A percentile compares a stretch with the other conserved stretches of the same genome.
These are phyloP conservation scores for Salix arbutifolia DNA, from an alignment of 345 rosid genomes.

Conservation along the genomic window DNA sequence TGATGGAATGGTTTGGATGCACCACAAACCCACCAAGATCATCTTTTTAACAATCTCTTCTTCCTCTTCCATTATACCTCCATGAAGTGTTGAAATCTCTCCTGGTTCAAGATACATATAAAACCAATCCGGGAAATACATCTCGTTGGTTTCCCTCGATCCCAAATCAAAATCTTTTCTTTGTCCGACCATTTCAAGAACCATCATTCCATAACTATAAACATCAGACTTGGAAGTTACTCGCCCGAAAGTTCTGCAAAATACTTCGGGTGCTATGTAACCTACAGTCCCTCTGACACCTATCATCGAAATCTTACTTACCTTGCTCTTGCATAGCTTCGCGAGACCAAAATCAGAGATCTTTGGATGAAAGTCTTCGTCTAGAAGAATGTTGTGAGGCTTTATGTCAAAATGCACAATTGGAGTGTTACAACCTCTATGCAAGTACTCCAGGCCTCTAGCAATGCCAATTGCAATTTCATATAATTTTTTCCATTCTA, in stretches of 20 bases:
- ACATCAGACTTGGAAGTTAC: slow-evolving; percentile 23
- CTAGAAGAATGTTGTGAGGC: background rate
- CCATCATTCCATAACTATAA: slow-evolving; percentile 34
- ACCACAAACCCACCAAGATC: slow-evolving; percentile 40
- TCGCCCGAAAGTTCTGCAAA: slow-evolving; percentile 8
- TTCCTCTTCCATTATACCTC: background rate
- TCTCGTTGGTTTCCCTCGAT: background rate
- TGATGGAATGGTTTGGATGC: slow-evolving; percentile 43
- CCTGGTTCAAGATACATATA: slow-evolving; percentile 8
- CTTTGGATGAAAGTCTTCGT: background rate
- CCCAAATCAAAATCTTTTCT: no score
- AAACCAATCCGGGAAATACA: slow-evolving; percentile 16
- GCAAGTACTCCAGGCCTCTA: slow-evolving; percentile 11
- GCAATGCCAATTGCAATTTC: slow-evolving; percentile 17
- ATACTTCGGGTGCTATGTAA: background rate
- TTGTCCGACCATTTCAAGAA: slow-evolving; percentile 22
- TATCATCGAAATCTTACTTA: background rate
- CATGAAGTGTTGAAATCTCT: background rate
- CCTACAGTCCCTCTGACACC: background rate
- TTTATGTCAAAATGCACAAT: slow-evolving; percentile 12
- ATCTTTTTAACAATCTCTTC: slow-evolving; percentile 20
- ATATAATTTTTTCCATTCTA: slow-evolving; percentile 15
- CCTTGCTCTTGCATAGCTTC: slow-evolving; percentile 5
- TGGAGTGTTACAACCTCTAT: slow-evolving; percentile 2
- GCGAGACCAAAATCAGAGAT: slow-evolving; percentile 11